Evolutionary conservation across 2,329 filamentous ascomycete genomes (phyloP).

Genomic region (Aspergillus transmontanensis): DNA sequence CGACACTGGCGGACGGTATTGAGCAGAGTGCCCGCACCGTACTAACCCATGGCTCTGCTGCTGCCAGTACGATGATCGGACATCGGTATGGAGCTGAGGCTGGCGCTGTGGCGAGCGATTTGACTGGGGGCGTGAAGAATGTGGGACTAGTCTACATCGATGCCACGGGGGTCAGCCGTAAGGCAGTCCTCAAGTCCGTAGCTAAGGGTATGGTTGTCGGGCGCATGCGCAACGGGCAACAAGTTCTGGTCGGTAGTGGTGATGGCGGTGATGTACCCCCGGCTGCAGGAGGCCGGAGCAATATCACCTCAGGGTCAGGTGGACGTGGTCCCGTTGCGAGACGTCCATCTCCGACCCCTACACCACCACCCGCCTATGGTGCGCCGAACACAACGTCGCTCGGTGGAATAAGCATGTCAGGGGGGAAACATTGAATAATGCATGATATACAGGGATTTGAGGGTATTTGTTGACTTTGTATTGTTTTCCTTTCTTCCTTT

Average conservation of each 20-base stretch:
- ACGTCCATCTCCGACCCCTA: conserved; percentile 37
- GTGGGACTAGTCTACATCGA: conserved; percentile 97
- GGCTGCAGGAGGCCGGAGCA: conserved; percentile 8
- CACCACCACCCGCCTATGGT: conserved; percentile 46
- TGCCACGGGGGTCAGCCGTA: conserved; percentile 85
- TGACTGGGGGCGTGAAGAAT: conserved; percentile 90
- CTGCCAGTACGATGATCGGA: conserved; percentile 83
- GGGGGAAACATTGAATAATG: conserved; percentile 30
- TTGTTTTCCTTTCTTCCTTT: background rate
- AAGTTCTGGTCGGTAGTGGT: conserved; percentile 51
- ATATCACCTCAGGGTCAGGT: conserved; percentile 7
- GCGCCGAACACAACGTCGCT: conserved; percentile 38
- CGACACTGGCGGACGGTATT: conserved; percentile 89
- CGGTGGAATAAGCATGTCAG: conserved; percentile 33
- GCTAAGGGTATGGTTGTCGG: conserved; percentile 83
- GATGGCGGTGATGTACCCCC: conserved; percentile 45
- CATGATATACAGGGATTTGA: background rate
- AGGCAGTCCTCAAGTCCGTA: conserved; percentile 89
- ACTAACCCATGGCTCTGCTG: conserved; percentile 71
- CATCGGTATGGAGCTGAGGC: conserved; percentile 89
- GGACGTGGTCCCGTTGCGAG: conserved; percentile 27
- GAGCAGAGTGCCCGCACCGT: conserved; percentile 82
- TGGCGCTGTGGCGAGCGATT: conserved; percentile 70
- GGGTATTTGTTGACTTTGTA: background rate
- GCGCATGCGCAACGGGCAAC: conserved; percentile 51